Percentiles rank a stretch among this genome's conserved stretches.
Conservation (phyloP, 75 land plant species). For the Cunninghamia lanceolata region DNA sequence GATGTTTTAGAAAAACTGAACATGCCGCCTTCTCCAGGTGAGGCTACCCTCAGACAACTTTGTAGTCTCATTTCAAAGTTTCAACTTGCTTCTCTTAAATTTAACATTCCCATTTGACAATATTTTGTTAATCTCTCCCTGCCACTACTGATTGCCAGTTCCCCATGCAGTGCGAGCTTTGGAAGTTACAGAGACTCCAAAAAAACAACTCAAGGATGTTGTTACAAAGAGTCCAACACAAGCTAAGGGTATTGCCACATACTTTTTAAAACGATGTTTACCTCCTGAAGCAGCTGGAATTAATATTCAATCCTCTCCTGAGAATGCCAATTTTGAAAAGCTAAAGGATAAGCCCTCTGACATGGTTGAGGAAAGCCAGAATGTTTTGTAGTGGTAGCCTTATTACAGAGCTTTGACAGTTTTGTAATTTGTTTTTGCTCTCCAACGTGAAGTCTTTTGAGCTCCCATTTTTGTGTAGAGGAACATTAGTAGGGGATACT, state of each 20-base stretch:
- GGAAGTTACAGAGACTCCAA: not conserved
- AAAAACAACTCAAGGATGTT: not conserved
- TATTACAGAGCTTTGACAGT: not conserved
- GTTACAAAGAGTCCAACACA: conserved; percentile 6
- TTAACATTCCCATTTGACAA: not conserved
- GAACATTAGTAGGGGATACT: not conserved
- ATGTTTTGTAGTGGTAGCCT: not conserved
- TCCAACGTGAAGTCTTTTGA: not conserved
- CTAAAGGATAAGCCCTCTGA: not conserved
- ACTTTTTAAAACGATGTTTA: conserved; percentile 12
- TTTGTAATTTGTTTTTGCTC: not conserved
- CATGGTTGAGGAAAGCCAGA: not conserved
- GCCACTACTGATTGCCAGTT: not conserved
- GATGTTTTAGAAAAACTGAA: conserved; percentile 50
- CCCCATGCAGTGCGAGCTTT: not conserved
- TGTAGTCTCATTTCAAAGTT: not conserved
- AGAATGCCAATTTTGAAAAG: not conserved
- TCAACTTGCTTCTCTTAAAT: not conserved
- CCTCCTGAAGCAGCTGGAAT: conserved; percentile 10
- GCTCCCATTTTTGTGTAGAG: not conserved
- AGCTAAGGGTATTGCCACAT: not conserved
- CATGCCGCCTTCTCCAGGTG: conserved; percentile 41
- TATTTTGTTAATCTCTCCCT: not conserved
- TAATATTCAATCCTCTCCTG: not conserved
- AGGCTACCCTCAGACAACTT: not conserved